Conservation (phyloP, 495 filamentous ascomycete species). For the Evernia prunastri region DNA sequence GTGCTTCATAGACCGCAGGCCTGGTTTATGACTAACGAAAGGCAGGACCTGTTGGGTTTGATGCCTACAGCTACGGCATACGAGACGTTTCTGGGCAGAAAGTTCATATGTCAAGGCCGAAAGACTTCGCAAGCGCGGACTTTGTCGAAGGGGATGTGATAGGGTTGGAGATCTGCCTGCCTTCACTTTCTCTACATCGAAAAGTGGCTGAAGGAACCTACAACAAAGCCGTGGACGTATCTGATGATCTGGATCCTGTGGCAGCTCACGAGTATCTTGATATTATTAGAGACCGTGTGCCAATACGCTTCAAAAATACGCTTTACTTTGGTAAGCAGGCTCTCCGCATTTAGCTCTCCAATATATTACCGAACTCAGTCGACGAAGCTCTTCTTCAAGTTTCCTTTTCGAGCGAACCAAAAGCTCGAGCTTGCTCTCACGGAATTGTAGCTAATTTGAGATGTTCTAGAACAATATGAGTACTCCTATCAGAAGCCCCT, state of each 20-base stretch:
- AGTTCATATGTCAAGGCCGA: constrained; percentile 85
- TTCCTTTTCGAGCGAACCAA: not conserved
- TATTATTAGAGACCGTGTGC: constrained; percentile 88
- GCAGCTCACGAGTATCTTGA: constrained; percentile 47
- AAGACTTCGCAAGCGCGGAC: constrained; percentile 55
- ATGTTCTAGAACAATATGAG: constrained; percentile 66
- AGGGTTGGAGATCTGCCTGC: constrained; percentile 85
- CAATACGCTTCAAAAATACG: constrained; percentile 86
- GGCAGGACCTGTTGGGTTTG: constrained; percentile 74
- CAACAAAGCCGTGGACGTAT: constrained; percentile 69
- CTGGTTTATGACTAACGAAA: not conserved
- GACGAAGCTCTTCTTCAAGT: not conserved
- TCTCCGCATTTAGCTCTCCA: not conserved
- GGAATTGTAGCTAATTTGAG: not conserved
- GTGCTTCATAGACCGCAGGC: not conserved
- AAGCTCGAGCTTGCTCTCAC: not conserved
- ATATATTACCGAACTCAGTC: not conserved
- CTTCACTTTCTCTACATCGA: constrained; percentile 73
- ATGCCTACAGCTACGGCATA: constrained; percentile 93
- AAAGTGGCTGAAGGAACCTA: constrained; percentile 83
- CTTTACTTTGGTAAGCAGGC: constrained; percentile 57
- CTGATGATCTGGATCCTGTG: constrained; percentile 47
- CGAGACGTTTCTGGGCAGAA: constrained; percentile 85
- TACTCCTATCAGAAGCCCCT: constrained; percentile 83
- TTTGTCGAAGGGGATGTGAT: constrained; percentile 80